Base-by-base conservation (phyloP, 306 rosid genomes). In the Fragaria ananassa region DNA sequence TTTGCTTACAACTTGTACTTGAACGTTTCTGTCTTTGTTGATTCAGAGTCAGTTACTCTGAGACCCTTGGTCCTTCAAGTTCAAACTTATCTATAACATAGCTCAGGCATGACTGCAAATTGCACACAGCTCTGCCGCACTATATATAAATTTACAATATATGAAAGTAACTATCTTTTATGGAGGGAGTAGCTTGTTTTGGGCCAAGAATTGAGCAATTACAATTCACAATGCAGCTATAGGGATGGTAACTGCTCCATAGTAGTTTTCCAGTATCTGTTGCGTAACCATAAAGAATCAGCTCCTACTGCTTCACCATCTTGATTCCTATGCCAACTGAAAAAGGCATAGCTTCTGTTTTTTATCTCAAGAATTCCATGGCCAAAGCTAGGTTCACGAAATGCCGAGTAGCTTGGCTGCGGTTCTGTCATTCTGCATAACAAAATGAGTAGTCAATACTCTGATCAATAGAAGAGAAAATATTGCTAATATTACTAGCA, bases 351-450 rank as follows among this genome's bases (percentile, higher is more conserved):
- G 74, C 77, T 91, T 78, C 87, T 88, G 81, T 91, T 88, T 81
- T 87, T 88, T 79, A 91, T 85, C 23, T 88, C 89, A 25, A 91
- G 81, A 60, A 76, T 88, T 46, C 91, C 91, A 86, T 88, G 96
- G 0, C 97, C 97, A 6, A 87, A 92, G 78, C 93, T 92, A 15
- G 93, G 84, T 83, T 92, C 96, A 0, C 91, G 86, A 68, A 54
- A 92, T 21, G 93, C 92, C 4, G 97, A 92, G 87, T 88, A 90
- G 53, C 85, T 84, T 62, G 93, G 97, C 81, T 92, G 97, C 49
- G 97, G 97, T 74, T 92, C 85, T 39, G 83, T 87, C 93, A 90
- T 87, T 12, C 93, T 90, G 80, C 76, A 82, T 5, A 70, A 72
- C 73, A 61, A 68, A 35, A 42, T 72, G 61, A 41, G 31, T 50